These are phyloP conservation scores for Crucihimalaya himalaica DNA, from an alignment of 345 rosid species.

Conservation along the genomic window DNA sequence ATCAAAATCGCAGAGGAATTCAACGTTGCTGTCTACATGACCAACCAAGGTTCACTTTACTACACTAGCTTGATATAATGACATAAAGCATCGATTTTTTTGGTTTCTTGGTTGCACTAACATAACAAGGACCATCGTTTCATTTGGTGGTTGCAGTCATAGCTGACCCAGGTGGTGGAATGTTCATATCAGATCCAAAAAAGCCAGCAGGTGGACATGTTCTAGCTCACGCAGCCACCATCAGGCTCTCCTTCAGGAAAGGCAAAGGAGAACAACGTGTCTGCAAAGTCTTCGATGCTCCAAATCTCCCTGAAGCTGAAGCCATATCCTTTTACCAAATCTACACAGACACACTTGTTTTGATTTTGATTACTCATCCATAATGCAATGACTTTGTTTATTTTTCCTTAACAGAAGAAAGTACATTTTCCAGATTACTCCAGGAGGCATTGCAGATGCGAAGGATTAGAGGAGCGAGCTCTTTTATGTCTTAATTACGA, in stretches of 20 bases:
- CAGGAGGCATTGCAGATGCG: conserved; percentile 85
- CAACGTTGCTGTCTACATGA: conserved; percentile 88
- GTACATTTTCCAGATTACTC: conserved; percentile 75
- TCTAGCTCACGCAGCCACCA: conserved; percentile 82
- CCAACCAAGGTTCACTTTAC: conserved; percentile 74
- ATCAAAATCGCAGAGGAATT: conserved; percentile 92
- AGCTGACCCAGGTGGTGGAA: conserved; percentile 87
- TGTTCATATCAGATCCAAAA: conserved; percentile 89
- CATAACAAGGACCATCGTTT: neutral
- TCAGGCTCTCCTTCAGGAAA: conserved; percentile 88
- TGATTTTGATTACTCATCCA: neutral
- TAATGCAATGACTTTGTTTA: conserved; percentile 11
- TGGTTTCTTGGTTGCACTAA: neutral
- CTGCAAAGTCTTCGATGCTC: conserved; percentile 95
- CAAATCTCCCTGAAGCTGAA: conserved; percentile 88
- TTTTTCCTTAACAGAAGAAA: conserved; percentile 47
- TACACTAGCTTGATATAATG: neutral
- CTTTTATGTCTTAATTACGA: neutral
- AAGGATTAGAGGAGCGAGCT: conserved; percentile 53
- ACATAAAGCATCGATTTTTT: neutral
- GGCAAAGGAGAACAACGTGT: conserved; percentile 91
- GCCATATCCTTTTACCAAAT: conserved; percentile 72
- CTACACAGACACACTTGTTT: neutral
- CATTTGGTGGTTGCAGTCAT: conserved; percentile 55
- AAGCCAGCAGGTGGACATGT: conserved; percentile 94